Evolutionary conservation across 2,329 filamentous ascomycete species (phyloP), one percentile per base, ranked within the genome.

Genomic region (Penicillium concentricum): DNA sequence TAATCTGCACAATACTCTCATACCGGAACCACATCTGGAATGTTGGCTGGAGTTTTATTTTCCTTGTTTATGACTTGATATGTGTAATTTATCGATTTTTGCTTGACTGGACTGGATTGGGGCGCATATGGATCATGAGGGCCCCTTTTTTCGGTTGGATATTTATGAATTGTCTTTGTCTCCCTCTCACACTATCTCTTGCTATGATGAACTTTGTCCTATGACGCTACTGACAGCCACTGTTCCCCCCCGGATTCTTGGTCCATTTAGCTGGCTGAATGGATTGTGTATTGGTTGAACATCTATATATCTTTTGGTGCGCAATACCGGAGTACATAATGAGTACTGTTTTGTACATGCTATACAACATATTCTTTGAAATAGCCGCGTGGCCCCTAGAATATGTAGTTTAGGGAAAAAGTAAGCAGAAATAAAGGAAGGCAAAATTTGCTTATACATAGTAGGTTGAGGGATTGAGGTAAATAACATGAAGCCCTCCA

Each of bases 1-100:
- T 58, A 44, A 47, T 51, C 32, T 38, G 28, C 54, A 35, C 48
- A 18, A 13, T 46, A 53, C 24, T 44, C 34, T 46, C 44, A 56
- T 56, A 51, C 51, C 54, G 43, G 28, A 56, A 53, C 59, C 57
- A 63, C 64, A 66, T 67, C 64, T 67, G 65, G 64, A 56, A 67
- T 67, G 63, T 59, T 51, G 60, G 34, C 54, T 50, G 37, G 53
- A 42, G 41, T 41, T 53, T 42, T 51, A 43, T 30, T 50, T 62
- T 60, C 52, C 38, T 51, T 66, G 59, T 63, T 55, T 20, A 65
- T 64, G 58, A 59, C 50, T 58, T 60, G 41, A 55, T 51, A 35
- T 59, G 49, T 66, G 62, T 65, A 64, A 66, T 60, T 62, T 64
- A 61, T 59, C 43, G 30, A 38, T 46, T 26, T 30, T 37, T 42